Evolutionary conservation across 192 early-diverging fungal genomes (phyloP), one percentile per base, ranked within the genome.

Genomic region (Coemansia sp.): DNA sequence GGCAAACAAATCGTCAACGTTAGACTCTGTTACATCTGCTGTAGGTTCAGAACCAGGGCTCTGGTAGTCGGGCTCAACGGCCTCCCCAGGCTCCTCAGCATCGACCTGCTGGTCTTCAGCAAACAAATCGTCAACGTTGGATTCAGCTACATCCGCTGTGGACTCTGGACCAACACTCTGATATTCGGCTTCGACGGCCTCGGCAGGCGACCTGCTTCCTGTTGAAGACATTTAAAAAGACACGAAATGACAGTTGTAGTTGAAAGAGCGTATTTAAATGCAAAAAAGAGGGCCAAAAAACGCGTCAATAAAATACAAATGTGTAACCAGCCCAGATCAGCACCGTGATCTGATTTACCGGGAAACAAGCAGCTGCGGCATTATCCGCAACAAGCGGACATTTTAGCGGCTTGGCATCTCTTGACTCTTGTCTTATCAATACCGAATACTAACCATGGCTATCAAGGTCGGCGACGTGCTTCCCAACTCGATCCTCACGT

Each of bases 381-480:
- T 45, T 45, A 16, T 16, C 3, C 16, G 14, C 41, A n/a, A n/a
- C 41, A 16, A 45, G 16, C 41, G 41, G 41, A n/a, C 41, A 45
- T 45, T 41, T 45, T 45, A 45, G 41, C 41, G 16, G 12, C 14
- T n/a, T n/a, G 41, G 14, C 48, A 49, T 19, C 14, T 41, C 32
- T 55, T 54, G 49, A 9, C 29, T 27, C 19, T 37, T 49, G 26
- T 43, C 49, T 35, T 18, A 49, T 49, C 16, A 49, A 54, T 13
- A 56, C 48, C 22, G 58, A 35, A 47, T 49, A 18, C 14, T 10
- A 26, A 43, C 43, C 41, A 76, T 80, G 77, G 18, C 68, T 59
- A 81, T 86, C 63, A 59, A 81, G 67, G 75, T 84, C 52, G 85
- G 85, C 74, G 85, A 86, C 60, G 74, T 71, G 11, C 71, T 86